These are phyloP conservation scores for Talaromyces nanjingensis DNA, from an alignment of 495 filamentous ascomycete genomes.

Conservation along the genomic window DNA sequence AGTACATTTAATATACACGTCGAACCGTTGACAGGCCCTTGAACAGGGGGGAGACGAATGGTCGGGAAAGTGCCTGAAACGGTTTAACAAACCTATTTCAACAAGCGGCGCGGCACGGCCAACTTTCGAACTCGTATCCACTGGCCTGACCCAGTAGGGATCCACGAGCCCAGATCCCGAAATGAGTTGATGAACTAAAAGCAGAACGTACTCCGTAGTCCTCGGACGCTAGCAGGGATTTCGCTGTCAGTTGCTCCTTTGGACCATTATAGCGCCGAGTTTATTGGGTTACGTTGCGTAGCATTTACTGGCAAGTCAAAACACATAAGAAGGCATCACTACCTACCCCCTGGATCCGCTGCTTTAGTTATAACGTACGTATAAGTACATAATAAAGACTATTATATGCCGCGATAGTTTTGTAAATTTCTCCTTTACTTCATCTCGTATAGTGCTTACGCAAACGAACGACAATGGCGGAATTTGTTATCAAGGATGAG, in stretches of 20 bases:
- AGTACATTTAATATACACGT: neutral
- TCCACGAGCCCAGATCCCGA: neutral
- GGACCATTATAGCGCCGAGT: neutral
- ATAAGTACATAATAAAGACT: neutral
- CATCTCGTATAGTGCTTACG: neutral
- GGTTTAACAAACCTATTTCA: neutral
- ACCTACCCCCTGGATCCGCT: neutral
- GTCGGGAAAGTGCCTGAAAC: neutral
- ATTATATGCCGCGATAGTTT: neutral
- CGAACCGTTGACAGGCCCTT: neutral
- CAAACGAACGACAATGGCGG: neutral
- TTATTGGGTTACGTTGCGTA: neutral
- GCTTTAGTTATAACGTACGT: neutral
- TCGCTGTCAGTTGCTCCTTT: neutral
- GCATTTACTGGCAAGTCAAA: neutral
- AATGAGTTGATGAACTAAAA: neutral
- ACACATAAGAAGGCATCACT: neutral
- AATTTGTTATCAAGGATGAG: slow-evolving; percentile 12
- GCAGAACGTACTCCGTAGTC: neutral
- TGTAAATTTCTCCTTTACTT: neutral
- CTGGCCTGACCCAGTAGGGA: neutral
- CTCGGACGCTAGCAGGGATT: neutral
- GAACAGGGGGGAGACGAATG: neutral
- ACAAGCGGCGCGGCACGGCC: neutral
- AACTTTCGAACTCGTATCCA: neutral